A percentile compares a stretch with the other conserved stretches of the same genome.
Conservation (phyloP, 2,329 filamentous ascomycete genomes). For the Fusarium hostae region DNA sequence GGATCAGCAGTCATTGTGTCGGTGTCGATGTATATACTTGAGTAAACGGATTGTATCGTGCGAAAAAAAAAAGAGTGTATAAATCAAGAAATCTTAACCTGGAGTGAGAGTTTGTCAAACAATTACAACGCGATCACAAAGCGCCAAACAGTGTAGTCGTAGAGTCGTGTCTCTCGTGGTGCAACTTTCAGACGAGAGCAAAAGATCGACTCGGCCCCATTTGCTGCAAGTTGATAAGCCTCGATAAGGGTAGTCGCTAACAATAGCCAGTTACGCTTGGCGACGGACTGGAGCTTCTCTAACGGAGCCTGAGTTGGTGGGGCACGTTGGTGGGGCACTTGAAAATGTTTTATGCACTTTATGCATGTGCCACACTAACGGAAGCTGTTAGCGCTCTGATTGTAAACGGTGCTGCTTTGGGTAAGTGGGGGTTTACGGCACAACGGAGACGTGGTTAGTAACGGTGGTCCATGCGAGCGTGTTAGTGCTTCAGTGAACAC, state of each 20-base stretch:
- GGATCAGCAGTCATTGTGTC: constrained; percentile 61
- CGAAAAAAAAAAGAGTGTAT: background rate
- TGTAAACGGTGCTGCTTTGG: constrained; percentile 14
- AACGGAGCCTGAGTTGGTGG: background rate
- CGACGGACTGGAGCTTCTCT: background rate
- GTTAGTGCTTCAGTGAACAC: background rate
- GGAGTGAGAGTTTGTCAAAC: background rate
- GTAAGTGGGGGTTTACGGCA: constrained; percentile 14
- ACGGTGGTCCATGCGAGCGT: background rate
- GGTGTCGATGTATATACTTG: background rate
- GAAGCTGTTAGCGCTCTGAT: background rate
- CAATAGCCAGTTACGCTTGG: constrained; percentile 9
- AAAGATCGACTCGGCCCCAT: constrained; percentile 33
- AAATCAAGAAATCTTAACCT: background rate
- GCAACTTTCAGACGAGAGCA: constrained; percentile 38
- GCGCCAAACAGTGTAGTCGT: constrained; percentile 6
- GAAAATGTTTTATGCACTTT: constrained; percentile 18
- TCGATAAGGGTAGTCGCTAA: constrained; percentile 30
- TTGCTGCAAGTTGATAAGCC: constrained; percentile 29
- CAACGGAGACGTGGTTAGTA: constrained; percentile 7
- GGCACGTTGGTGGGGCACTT: background rate
- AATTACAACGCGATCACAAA: constrained; percentile 6
- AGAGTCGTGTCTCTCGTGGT: constrained; percentile 27
- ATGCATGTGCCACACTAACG: constrained; percentile 1
- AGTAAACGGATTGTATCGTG: background rate